Evolutionary conservation across 2,329 filamentous ascomycete species (phyloP), one percentile per base, ranked within the genome.

Genomic region (Calcarisporium arbuscula): DNA sequence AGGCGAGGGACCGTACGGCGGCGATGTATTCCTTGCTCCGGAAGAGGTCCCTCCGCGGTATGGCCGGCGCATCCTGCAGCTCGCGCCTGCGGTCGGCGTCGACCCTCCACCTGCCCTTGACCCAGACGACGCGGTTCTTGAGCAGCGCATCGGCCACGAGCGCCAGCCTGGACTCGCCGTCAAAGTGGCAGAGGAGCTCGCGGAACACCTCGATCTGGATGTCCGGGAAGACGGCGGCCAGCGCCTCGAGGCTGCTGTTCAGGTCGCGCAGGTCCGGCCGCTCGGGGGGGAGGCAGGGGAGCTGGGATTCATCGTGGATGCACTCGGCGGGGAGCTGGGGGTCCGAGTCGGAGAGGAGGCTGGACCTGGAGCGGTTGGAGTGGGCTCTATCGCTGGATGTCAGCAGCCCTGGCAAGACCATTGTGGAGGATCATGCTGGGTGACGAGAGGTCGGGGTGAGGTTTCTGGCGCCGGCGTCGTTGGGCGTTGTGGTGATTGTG

Each of bases 141-240:
- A 92, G 67, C 39, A 92, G 64, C 32, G 79, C 74, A 52, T 92
- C 85, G 10, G 85, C 85, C 19, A 89, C 80, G 31, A 92, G 70
- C 28, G 85, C 80, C 17, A 90, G 62, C 44, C 84, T 69, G 42
- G 84, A 90, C 57, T 89, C 82, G 48, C 80, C 77, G 49, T 82
- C 81, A 52, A 89, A 82, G 50, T 69, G 82, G 25, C 70, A 62
- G 31, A 92, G 74, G 74, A 92, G 84, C 63, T 90, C 85, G 28
- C 85, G 76, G 52, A 92, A 86, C 14, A 89, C 85, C 46, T 89
- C 83, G 40, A 85, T 69, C 57, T 87, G 82, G n/a, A 89, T 68
- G 57, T 89, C 77, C 19, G 85, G 85, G 45, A 92, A 92, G 8
- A 89, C 70, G 30, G 76, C 76, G 16, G 78, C 75, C 28, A 92